These are phyloP conservation scores for Stylonectria norvegica DNA, from an alignment of 2,329 filamentous ascomycete species.

Conservation along the genomic window DNA sequence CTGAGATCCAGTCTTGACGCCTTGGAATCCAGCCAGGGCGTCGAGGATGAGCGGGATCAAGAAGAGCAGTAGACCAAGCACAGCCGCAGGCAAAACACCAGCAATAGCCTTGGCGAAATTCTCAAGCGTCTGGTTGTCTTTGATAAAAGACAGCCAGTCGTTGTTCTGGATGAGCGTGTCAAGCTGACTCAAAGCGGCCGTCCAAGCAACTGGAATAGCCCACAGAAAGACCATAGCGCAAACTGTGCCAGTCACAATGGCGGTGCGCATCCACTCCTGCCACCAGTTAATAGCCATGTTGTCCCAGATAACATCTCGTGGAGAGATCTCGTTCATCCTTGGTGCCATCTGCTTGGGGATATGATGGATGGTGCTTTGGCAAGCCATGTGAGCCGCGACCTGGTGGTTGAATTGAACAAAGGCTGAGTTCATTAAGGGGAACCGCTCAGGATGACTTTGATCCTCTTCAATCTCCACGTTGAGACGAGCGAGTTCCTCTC, in stretches of 20 bases:
- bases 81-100: constrained; percentile 77
- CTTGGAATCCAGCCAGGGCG: constrained; percentile 69
- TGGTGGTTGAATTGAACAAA: constrained; percentile 99
- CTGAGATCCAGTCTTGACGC: constrained; percentile 77
- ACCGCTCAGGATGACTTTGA: constrained; percentile 79
- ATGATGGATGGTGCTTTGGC: constrained; percentile 87
- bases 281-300: constrained; percentile 97
- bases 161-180: constrained; percentile 63
- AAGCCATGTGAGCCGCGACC: constrained; percentile 96
- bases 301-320: constrained; percentile 90
- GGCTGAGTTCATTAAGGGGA: constrained; percentile 89
- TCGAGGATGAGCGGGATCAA: constrained; percentile 77
- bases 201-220: constrained; percentile 87
- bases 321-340: constrained; percentile 87
- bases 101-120: constrained; percentile 64
- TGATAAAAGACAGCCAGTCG: constrained; percentile 68
- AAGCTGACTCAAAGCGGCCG: constrained; percentile 76
- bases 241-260: constrained; percentile 62
- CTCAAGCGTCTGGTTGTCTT: constrained; percentile 54
- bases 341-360: constrained; percentile 91
- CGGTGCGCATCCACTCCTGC: constrained; percentile 75
- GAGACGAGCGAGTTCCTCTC: constrained; percentile 77
- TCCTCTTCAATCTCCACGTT: constrained; percentile 92
- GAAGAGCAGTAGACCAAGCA: constrained; percentile 75
- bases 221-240: constrained; percentile 78